Conservation (phyloP, 2,329 filamentous ascomycete species). For the Paraphoma sp. region DNA sequence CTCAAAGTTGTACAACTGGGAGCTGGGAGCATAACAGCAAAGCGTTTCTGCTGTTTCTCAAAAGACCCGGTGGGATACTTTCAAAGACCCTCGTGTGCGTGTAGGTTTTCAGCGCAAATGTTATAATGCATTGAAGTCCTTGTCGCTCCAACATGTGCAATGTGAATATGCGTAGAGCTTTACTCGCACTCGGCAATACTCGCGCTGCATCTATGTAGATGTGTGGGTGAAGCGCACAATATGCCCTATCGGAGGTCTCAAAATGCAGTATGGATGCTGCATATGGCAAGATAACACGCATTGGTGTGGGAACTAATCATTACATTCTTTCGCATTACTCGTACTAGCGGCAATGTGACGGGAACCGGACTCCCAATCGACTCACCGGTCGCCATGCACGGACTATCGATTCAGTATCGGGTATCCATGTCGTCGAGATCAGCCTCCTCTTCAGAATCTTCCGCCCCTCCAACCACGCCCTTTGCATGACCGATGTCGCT, state of each 20-base stretch:
- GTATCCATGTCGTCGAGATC: constrained; percentile 50
- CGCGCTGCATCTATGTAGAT: too few relatives aligned
- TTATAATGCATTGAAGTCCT: too few relatives aligned
- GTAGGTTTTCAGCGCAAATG: too few relatives aligned
- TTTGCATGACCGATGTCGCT: constrained; percentile 25
- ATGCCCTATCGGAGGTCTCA: too few relatives aligned
- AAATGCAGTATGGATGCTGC: too few relatives aligned
- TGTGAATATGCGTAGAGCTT: too few relatives aligned
- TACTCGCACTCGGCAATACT: too few relatives aligned
- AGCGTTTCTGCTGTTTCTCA: not conserved
- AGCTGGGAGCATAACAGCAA: not conserved
- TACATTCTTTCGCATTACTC: not conserved
- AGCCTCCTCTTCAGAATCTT: constrained; percentile 48
- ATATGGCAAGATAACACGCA: not conserved
- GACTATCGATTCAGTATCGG: constrained; percentile 38
- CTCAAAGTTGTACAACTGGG: not conserved
- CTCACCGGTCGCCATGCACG: constrained; percentile 27
- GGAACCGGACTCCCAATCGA: constrained; percentile 9
- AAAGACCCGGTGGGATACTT: not conserved
- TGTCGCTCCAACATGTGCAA: too few relatives aligned
- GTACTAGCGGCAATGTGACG: not conserved
- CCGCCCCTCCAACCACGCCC: constrained; percentile 25
- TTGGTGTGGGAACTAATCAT: not conserved
- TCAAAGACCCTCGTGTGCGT: too few relatives aligned
- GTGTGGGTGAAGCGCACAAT: too few relatives aligned